Evolutionary conservation across 805 yeast species (phyloP), one percentile per base, ranked within the genome.

Genomic region (Groenewaldozyma tartarivorans): DNA sequence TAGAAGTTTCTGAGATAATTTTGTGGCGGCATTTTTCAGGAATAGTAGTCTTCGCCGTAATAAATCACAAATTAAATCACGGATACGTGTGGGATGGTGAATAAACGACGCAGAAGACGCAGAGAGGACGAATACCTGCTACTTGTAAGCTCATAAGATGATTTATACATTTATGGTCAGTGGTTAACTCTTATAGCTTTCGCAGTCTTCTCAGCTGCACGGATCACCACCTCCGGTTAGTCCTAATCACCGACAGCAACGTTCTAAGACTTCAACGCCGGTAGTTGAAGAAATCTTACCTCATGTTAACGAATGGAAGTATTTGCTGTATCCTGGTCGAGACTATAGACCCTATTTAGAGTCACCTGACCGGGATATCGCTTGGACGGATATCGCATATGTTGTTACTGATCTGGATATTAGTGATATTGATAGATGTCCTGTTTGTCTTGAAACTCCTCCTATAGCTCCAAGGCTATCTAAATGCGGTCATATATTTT

Each of bases 401-500:
- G 40, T 43, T 21, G 20, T 43, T 7, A 38, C 36, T n/a, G 43
- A 43, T 36, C 34, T 27, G 19, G 46, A 38, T 29, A 9, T 39
- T 9, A 32, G 31, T 16, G 47, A 41, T n/a, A 27, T 38, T 17
- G 47, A 44, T 20, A 18, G 47, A 22, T 44, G 47, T 21, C 47
- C 47, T 7, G 35, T 44, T 18, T 44, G 47, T 31, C 36, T 44
- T n/a, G 39, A 38, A 11, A n/a, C 36, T 26, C 42, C 47, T 7
- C 47, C 44, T 11, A n/a, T 38, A 7, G 47, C 41, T 2, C 42
- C 47, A 4, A 22, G 47, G 30, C 31, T 44, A 17, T 15, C 44
- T 16, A 29, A 33, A 26, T 44, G 47, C 22, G 42, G 42, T 2
- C 44, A 44, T 15, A 33, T 44, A 6, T 44, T 40, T 22, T 44